phyloP scores from a whole-genome alignment of 257 asterid genomes.

The Scutellaria baicalensis region DNA sequence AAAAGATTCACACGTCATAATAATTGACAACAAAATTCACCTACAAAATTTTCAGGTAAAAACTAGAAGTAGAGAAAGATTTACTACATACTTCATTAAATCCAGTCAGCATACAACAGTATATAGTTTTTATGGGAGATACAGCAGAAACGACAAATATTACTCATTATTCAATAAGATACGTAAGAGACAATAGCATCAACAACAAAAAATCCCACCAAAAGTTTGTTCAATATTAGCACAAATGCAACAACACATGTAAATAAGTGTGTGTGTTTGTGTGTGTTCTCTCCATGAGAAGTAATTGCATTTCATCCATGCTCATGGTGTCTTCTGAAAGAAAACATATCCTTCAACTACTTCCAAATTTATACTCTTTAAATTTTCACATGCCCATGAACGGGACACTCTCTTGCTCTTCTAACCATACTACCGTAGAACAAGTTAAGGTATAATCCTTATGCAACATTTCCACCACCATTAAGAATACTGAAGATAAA shows the following conservation, averaged over 20 bases:
- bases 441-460: background rate
- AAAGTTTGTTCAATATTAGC: background rate
- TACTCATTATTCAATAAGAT: background rate
- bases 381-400: background rate
- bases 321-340: background rate
- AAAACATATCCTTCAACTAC: background rate
- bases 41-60: background rate
- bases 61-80: background rate
- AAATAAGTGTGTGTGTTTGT: no score
- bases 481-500: background rate
- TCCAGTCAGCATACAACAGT: background rate
- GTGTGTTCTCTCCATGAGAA: background rate
- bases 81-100: background rate
- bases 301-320: background rate
- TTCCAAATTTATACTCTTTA: background rate
- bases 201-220: background rate
- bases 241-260: no score
- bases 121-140: background rate
- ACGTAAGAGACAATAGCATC: background rate
- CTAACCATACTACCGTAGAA: background rate
- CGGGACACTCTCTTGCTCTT: background rate
- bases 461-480: background rate
- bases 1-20: background rate
- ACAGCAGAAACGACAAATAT: background rate
- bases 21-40: background rate